These are phyloP conservation scores for Pyrenophora seminiperda DNA, from an alignment of 2,329 filamentous ascomycete species.

Conservation along the genomic window DNA sequence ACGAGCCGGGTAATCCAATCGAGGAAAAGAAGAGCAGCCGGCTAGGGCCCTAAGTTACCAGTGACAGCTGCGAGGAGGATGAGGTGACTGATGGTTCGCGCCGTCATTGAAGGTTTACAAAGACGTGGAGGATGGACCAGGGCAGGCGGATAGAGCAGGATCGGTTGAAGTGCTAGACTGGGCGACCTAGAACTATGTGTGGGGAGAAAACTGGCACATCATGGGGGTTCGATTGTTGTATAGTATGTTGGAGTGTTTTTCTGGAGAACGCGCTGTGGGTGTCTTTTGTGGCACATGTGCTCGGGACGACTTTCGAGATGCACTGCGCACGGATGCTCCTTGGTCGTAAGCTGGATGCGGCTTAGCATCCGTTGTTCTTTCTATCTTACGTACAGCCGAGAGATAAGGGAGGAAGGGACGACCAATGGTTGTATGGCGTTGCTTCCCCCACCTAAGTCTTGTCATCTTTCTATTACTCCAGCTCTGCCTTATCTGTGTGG, in stretches of 20 bases:
- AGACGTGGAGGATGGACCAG: slow-evolving; percentile 12
- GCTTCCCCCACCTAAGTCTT: slow-evolving; percentile 30
- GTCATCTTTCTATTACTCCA: slow-evolving; percentile 17
- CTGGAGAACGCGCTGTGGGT: slow-evolving; percentile 29
- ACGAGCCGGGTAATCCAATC: slow-evolving; percentile 27
- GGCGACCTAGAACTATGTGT: slow-evolving; percentile 32
- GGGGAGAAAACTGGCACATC: slow-evolving; percentile 29
- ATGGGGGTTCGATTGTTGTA: slow-evolving; percentile 24
- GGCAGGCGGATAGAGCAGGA: slow-evolving; percentile 23
- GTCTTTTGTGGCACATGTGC: slow-evolving; percentile 46
- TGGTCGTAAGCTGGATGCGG: slow-evolving; percentile 12
- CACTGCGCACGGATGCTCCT: slow-evolving; percentile 11
- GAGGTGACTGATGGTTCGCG: slow-evolving; percentile 50
- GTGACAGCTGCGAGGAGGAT: slow-evolving; percentile 49
- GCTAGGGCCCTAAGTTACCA: slow-evolving; percentile 46
- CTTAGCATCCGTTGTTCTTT: slow-evolving; percentile 17
- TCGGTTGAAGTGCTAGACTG: slow-evolving; percentile 16
- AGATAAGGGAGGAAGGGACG: slow-evolving; percentile 35
- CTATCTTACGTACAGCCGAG: slow-evolving; percentile 20
- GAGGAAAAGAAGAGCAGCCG: slow-evolving; percentile 11
- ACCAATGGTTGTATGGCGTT: slow-evolving; percentile 28
- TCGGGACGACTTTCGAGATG: slow-evolving; percentile 24
- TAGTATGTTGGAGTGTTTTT: slow-evolving; percentile 14
- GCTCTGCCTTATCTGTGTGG: slow-evolving; percentile 25
- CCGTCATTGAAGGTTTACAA: slow-evolving; percentile 49